These are phyloP conservation scores for Apophysomyces variabilis DNA, from an alignment of 371 early-diverging fungal species.

Conservation along the genomic window DNA sequence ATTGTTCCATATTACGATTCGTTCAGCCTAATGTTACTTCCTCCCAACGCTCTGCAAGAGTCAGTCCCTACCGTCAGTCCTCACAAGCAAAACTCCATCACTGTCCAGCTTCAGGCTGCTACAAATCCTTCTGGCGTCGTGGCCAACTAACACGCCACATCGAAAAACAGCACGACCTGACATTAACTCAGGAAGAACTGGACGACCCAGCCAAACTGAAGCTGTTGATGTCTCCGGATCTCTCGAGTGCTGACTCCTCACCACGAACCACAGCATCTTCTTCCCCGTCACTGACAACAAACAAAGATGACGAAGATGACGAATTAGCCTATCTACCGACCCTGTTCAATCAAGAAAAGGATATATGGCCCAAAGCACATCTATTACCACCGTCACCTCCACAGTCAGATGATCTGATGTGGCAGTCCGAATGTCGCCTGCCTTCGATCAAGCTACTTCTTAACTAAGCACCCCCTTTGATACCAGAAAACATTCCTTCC, in stretches of 20 bases:
- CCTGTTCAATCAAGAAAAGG: not conserved
- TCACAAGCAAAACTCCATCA: constrained; percentile 38
- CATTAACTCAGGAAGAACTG: constrained; percentile 5
- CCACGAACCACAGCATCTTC: constrained; percentile 4
- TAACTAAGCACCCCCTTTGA: not conserved
- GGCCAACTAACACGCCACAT: constrained; percentile 52
- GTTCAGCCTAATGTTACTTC: constrained; percentile 30
- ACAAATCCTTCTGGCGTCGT: constrained; percentile 51
- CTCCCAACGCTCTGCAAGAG: constrained; percentile 11
- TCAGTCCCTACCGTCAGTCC: constrained; percentile 31
- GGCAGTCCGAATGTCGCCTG: constrained; percentile 1
- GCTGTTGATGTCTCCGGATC: constrained; percentile 2
- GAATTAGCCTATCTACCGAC: constrained; percentile 4
- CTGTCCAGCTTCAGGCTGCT: constrained; percentile 45
- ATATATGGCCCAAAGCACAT: not conserved
- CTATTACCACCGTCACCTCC: not conserved
- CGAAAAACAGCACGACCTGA: constrained; percentile 27
- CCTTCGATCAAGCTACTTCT: constrained; percentile 5
- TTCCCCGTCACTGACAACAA: constrained; percentile 1
- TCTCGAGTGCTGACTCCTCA: constrained; percentile 7
- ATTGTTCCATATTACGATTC: constrained; percentile 49
- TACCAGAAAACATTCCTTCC: not conserved
- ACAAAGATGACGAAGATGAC: constrained; percentile 1
- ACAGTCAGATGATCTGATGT: not conserved
- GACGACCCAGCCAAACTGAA: constrained; percentile 18